A percentile compares a stretch with the other conserved stretches of the same genome.
These are phyloP conservation scores for Micractinium conductrix DNA, from an alignment of 139 green algal species.

Conservation along the genomic window DNA sequence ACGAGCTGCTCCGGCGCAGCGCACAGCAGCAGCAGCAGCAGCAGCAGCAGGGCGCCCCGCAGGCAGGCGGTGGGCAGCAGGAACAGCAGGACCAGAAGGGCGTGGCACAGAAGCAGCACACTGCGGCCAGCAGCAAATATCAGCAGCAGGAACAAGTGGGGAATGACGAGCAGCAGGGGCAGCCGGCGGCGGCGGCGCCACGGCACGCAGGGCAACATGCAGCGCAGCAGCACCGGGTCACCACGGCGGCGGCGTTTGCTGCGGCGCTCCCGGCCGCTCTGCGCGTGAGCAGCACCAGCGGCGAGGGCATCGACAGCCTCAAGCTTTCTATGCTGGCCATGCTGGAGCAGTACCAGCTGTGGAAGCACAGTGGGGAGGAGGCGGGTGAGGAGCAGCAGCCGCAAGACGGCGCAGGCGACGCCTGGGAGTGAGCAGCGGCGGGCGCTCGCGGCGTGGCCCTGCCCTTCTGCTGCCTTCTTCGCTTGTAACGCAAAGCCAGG, in stretches of 20 bases:
- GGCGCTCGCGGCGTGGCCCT: too few species aligned
- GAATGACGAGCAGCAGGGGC: neutral
- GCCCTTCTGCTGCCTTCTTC: too few species aligned
- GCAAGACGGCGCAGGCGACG: neutral
- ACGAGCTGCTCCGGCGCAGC: neutral
- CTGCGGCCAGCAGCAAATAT: too few species aligned
- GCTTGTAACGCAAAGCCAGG: too few species aligned
- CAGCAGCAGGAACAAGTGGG: neutral
- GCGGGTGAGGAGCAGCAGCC: neutral
- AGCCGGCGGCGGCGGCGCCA: neutral
- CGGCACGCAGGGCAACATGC: too few species aligned
- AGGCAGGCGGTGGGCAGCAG: neutral
- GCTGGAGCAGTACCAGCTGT: constrained; percentile 37
- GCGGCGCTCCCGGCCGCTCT: constrained; percentile 58
- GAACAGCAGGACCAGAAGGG: too few species aligned
- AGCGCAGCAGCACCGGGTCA: neutral
- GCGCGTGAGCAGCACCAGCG: constrained; percentile 71
- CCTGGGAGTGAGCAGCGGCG: too few species aligned
- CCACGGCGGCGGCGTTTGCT: constrained; percentile 41
- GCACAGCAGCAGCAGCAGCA: neutral
- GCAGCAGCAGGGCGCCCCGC: neutral
- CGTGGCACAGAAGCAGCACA: too few species aligned
- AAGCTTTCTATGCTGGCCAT: constrained; percentile 65
- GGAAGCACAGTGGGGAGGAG: neutral
- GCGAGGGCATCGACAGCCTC: constrained; percentile 70